Percentiles rank a stretch among this genome's conserved stretches.
These are phyloP conservation scores for Phytopythium litorale DNA, from an alignment of 352 stramenopile species.

Conservation along the genomic window DNA sequence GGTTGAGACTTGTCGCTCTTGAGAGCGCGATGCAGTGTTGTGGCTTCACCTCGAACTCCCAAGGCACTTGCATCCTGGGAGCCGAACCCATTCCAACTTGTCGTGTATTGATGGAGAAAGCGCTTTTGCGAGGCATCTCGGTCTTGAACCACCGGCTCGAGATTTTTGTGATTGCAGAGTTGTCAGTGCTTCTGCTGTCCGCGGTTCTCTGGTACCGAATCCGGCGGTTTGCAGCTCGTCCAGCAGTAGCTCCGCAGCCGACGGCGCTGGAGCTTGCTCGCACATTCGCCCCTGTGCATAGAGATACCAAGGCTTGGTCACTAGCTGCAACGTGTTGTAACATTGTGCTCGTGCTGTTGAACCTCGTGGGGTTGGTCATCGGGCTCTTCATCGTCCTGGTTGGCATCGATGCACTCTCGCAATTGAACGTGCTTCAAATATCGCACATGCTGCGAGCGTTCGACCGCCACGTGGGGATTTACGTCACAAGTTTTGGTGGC, in stretches of 20 bases:
- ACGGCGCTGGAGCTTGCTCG: not conserved
- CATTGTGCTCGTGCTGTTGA: constrained; percentile 15
- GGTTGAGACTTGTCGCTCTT: constrained; percentile 18
- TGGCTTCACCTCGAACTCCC: constrained; percentile 24
- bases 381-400: constrained; percentile 34
- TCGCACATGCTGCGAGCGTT: constrained; percentile 54
- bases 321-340: not conserved
- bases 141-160: constrained; percentile 12
- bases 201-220: constrained; percentile 16
- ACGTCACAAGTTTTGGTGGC: constrained; percentile 38
- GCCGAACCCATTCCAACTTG: constrained; percentile 21
- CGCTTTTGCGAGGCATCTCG: constrained; percentile 12
- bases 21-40: constrained; percentile 49
- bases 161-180: constrained; percentile 17
- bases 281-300: not conserved
- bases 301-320: not conserved
- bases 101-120: constrained; percentile 14
- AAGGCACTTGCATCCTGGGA: constrained; percentile 27
- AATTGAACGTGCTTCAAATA: constrained; percentile 68
- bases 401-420: constrained; percentile 50
- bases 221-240: constrained; percentile 14
- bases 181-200: constrained; percentile 17
- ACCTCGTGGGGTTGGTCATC: constrained; percentile 14
- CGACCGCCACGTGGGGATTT: constrained; percentile 46
- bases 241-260: not conserved